Base-by-base conservation (phyloP, 768 basidiomycete genomes). In the Russula lepida region DNA sequence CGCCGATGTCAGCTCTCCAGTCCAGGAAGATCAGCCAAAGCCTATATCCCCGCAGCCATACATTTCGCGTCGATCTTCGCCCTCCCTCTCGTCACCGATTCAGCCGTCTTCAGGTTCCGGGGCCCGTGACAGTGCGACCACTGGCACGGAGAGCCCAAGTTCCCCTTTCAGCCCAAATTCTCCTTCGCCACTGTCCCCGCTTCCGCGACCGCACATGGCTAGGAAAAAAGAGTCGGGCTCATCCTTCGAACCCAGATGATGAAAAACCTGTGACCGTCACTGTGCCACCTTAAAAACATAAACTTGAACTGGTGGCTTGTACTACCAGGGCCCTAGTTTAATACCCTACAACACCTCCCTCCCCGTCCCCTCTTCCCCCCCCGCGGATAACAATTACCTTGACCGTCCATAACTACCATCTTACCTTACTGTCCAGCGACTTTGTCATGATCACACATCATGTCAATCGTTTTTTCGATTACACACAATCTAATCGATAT, bases 31-130 rank as follows among this genome's bases (percentile, higher is more conserved):
- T 37, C 69, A 68, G 9, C 69, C 74, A 23, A 81, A 79, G 63
- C 77, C 78, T 2, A 68, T 77, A 0, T 81, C 84, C 1, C 75
- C 78, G n/a, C n/a, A 21, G n/a, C 81, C 84, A 11, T 88, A 88
- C 64, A 71, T 86, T 25, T 77, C 82, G 1, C 82, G 85, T 3
- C 73, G 76, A 35, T 76, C 82, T 30, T 82, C 83, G 1, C 78
- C 79, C 7, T 58, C 63, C 33, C 13, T 50, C 43, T 25, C 54
- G 3, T 43, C 56, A 25, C 46, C 51, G 11, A 62, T 15, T 25
- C 61, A 53, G 25, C 6, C 27, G 17, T 8, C 52, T 12, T 52
- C 53, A 12, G 25, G 39, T n/a, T n/a, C n/a, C 46, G 28, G 44
- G 23, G 37, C 13, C 15, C 35, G 35, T 37, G 35, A 30, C 37